Base-by-base conservation (phyloP, 2,329 filamentous ascomycete genomes). In the Xylariaceae sp. region DNA sequence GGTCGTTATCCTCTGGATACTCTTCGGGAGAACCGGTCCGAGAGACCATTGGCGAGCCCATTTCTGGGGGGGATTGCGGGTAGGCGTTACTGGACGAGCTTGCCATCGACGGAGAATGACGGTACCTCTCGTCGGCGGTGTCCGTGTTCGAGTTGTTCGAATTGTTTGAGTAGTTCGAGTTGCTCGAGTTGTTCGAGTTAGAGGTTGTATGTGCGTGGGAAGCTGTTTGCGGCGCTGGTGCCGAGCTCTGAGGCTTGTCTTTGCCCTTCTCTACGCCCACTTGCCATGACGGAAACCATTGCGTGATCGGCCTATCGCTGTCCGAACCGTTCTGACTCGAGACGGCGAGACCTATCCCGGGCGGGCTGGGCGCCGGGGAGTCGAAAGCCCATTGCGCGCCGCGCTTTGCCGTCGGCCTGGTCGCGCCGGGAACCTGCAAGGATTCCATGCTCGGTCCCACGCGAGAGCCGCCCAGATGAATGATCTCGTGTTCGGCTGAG, bases 381-480 rank as follows among this genome's bases (percentile, higher is more conserved):
- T 55, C 44, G n/a, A 59, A 55, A n/a, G 57, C 37, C 61, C 61
- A 61, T 55, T 52, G 56, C 35, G 61, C 55, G 19, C 54, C 11
- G 42, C 55, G 54, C 27, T 53, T 55, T 2, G 57, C 54, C n/a
- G 19, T 29, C 19, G 55, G 48, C 26, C 42, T 56, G 26, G 57
- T 56, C 53, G 51, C 56, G 43, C 55, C 58, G 19, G 58, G 55
- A 3, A 50, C 49, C 3, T 58, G 52, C 6, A 57, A 34, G 8
- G 55, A 53, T 19, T 58, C 54, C 31, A 48, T 51, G 12, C 51
- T 53, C 12, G 58, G 59, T 40, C 59, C 55, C 3, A 65, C 53
- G 47, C 62, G 60, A 9, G 55, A 50, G 30, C 63, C 63, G 4
- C 63, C 63, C 2, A 65, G 55, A 45, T 65, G 63, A 29, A 65